Evolutionary conservation across 2,329 filamentous ascomycete species (phyloP), one percentile per base, ranked within the genome.

Genomic region (Falciphora oryzae): DNA sequence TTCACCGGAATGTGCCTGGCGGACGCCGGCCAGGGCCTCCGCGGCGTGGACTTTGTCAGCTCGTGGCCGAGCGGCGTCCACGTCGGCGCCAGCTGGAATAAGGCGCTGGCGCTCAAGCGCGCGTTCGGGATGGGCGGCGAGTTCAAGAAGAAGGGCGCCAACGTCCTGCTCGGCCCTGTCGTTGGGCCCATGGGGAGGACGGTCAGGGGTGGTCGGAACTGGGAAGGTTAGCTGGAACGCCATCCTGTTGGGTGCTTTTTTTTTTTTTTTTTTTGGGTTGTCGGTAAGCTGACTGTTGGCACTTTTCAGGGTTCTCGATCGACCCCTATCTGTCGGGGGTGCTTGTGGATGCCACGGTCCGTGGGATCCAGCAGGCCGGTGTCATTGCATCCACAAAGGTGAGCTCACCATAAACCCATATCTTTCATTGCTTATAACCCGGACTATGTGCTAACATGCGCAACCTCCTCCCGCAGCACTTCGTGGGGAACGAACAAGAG

Each of bases 121-220:
- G 92, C 88, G 31, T 77, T 83, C 63, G 89, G 88, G 60, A 92
- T 96, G 88, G 92, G 89, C 7, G 79, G 81, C 64, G 92, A 96
- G 74, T 91, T 91, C 73, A 84, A 83, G 66, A 85, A 78, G 58
- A 96, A 96, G 74, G 92, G 92, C 59, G 85, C 92, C 35, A 90
- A 96, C 72, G 83, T 95, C 22, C 83, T 89, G 64, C 81, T 96
- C 8, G 92, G 91, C 0, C 92, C 92, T 2, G 91, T 91, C 0
- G 86, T 91, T 65, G 86, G 87, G 0, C 87, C 88, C 0, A 71
- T 89, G 0, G 88, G 88, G 13, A 79, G 87, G 3, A 79, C 87
- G 60, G 83, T 85, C 1, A 78, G 80, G 27, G 83, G 84, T 62
- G 89, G 89, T 0, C 78, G 89, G 61, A 89, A 88, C 66, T 90